Evolutionary conservation across 371 early-diverging fungal genomes (phyloP).

Genomic region (Mortierella sp.): DNA sequence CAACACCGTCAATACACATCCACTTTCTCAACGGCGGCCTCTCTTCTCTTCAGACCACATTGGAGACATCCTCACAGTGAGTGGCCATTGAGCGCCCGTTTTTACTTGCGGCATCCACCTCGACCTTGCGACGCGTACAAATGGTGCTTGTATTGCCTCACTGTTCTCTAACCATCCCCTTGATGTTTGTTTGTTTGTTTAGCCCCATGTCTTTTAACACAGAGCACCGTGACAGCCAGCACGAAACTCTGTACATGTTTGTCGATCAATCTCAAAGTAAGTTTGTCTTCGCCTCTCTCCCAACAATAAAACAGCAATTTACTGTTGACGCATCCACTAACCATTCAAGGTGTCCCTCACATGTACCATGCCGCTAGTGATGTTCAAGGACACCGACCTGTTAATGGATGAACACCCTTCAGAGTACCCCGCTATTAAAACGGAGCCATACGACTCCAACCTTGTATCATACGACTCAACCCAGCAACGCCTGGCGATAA

Average conservation of each 20-base stretch:
- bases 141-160: neutral
- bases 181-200: neutral
- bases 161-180: neutral
- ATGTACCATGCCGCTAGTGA: constrained; percentile 4
- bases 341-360: too few relatives aligned
- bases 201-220: neutral
- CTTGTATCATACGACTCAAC: neutral
- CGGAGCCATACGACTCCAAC: constrained; percentile 2
- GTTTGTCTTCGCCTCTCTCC: neutral
- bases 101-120: neutral
- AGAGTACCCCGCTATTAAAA: constrained; percentile 12
- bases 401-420: constrained; percentile 8
- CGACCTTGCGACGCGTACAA: neutral
- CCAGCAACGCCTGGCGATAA: neutral
- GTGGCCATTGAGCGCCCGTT: neutral
- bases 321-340: too few relatives aligned
- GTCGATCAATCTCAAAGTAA: constrained; percentile 13
- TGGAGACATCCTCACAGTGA: neutral
- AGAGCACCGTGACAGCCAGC: neutral
- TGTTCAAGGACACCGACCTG: constrained; percentile 17
- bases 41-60: neutral
- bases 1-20: neutral
- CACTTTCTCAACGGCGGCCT: neutral
- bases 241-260: constrained; percentile 12
- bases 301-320: neutral